Conservation (phyloP, 2,329 filamentous ascomycete genomes). For the Aureobasidium sp. region DNA sequence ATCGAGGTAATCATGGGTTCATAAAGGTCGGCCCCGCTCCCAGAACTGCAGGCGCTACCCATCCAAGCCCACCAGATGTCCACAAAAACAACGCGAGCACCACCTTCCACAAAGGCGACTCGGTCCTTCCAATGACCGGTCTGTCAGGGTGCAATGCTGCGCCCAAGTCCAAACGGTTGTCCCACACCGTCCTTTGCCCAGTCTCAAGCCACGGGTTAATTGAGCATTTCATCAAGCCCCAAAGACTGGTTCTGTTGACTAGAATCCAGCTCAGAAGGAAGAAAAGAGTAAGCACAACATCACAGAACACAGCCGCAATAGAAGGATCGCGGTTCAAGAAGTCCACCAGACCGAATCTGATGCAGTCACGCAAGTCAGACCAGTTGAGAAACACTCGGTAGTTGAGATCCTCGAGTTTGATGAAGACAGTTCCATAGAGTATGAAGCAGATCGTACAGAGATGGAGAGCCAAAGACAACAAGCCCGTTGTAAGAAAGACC, state of each 20-base stretch:
- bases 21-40: background rate
- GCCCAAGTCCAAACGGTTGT: background rate
- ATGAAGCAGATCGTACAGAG: background rate
- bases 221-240: background rate
- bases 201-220: background rate
- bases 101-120: background rate
- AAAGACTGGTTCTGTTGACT: background rate
- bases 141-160: background rate
- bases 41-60: background rate
- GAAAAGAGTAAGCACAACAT: conserved; percentile 31
- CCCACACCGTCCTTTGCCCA: background rate
- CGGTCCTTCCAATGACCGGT: background rate
- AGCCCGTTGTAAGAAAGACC: background rate
- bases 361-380: background rate
- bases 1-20: background rate
- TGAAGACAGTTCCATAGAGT: background rate
- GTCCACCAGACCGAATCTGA: conserved; percentile 32
- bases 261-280: background rate
- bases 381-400: background rate
- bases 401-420: background rate
- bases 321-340: conserved; percentile 40
- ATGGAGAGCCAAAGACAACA: background rate
- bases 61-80: conserved; percentile 10
- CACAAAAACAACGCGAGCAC: background rate
- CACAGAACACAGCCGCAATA: conserved; percentile 46